Conservation (phyloP, 1,284 basidiomycete species). For the Trametes versicolor region DNA sequence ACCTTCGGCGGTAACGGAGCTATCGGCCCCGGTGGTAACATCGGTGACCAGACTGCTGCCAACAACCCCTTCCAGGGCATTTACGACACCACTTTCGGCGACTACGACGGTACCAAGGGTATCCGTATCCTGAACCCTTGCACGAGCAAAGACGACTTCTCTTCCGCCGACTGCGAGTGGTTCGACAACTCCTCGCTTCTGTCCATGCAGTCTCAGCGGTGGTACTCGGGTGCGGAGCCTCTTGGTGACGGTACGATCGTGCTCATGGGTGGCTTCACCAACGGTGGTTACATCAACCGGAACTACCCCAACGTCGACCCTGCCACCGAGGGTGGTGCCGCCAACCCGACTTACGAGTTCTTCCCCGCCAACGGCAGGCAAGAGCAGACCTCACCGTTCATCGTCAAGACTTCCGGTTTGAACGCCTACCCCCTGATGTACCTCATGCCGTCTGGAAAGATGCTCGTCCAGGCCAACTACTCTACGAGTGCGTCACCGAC, state of each 20-base stretch:
- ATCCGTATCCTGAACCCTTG: constrained; percentile 86
- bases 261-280: constrained; percentile 84
- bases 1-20: constrained; percentile 72
- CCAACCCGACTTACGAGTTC: constrained; percentile 82
- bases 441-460: constrained; percentile 85
- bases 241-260: constrained; percentile 75
- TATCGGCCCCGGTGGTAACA: constrained; percentile 75
- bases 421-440: constrained; percentile 91
- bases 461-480: constrained; percentile 87
- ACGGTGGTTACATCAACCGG: constrained; percentile 90
- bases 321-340: constrained; percentile 69
- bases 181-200: constrained; percentile 75
- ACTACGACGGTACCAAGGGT: constrained; percentile 71
- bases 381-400: constrained; percentile 78
- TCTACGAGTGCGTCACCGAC: constrained; percentile 68
- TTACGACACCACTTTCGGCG: constrained; percentile 69
- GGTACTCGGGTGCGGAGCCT: constrained; percentile 90
- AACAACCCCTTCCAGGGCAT: constrained; percentile 53
- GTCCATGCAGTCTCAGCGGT: constrained; percentile 81
- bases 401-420: constrained; percentile 85
- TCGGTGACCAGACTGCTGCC: constrained; percentile 59
- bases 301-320: constrained; percentile 78
- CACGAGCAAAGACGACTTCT: constrained; percentile 58
- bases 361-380: constrained; percentile 69
- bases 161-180: constrained; percentile 73